Conservation (phyloP, 371 early-diverging fungal genomes). For the Umbelopsis sp. region DNA sequence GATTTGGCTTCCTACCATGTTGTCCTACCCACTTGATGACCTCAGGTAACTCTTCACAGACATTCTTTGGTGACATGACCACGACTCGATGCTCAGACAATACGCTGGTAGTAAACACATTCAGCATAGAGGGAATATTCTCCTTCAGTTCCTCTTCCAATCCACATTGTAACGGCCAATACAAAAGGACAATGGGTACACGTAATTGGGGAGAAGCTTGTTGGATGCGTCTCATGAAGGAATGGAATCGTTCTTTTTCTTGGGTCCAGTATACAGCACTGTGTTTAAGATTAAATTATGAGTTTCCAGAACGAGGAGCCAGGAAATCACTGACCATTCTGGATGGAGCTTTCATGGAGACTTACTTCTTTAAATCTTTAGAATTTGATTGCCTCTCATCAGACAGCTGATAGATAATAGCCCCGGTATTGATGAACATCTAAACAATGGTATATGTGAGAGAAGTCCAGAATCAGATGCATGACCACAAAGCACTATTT, state of each 20-base stretch:
- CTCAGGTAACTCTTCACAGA: slow-evolving; percentile 28
- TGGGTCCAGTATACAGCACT: slow-evolving; percentile 33
- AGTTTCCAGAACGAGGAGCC: background rate
- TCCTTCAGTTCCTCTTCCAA: slow-evolving; percentile 23
- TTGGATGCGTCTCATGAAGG: slow-evolving; percentile 22
- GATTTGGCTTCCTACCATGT: background rate
- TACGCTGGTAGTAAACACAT: slow-evolving; percentile 17
- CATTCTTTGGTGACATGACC: slow-evolving; percentile 39
- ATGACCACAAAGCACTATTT: background rate
- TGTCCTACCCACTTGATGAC: slow-evolving; percentile 39
- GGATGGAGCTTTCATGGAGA: background rate
- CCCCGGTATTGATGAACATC: slow-evolving; percentile 34
- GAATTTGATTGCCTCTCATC: slow-evolving; percentile 22
- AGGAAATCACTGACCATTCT: too few species aligned
- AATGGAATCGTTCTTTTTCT: slow-evolving; percentile 27
- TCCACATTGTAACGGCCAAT: slow-evolving; percentile 30
- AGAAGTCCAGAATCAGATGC: background rate
- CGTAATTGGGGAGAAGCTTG: slow-evolving; percentile 27
- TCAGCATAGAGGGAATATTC: slow-evolving; percentile 34
- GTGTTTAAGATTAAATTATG: background rate
- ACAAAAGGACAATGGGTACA: slow-evolving; percentile 36
- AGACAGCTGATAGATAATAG: slow-evolving; percentile 37
- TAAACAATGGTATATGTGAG: background rate
- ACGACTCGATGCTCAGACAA: slow-evolving; percentile 36
- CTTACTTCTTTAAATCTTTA: slow-evolving; percentile 29